phyloP scores from a whole-genome alignment of 2,329 filamentous ascomycete species.

The Botrytis medusae region DNA sequence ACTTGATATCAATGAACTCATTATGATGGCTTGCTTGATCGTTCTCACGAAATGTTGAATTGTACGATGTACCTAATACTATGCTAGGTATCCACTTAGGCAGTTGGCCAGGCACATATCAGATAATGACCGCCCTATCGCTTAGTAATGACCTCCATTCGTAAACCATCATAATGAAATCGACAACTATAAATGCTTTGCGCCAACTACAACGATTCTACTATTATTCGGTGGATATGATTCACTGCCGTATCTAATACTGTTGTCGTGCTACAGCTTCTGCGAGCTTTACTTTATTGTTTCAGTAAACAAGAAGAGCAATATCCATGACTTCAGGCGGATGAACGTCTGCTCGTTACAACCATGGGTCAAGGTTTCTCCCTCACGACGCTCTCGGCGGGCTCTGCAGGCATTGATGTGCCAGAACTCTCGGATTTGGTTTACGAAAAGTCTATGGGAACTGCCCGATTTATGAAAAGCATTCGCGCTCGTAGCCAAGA shows the following conservation, averaged over 20 bases:
- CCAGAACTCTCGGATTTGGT: conserved; percentile 86
- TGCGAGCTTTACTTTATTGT: neutral
- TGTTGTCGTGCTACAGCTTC: neutral
- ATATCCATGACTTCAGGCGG: conserved; percentile 34
- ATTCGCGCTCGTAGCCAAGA: conserved; percentile 87
- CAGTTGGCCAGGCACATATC: neutral
- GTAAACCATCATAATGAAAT: neutral
- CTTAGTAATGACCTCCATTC: neutral
- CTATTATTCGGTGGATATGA: neutral
- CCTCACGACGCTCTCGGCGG: conserved; percentile 84
- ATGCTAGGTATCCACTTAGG: neutral
- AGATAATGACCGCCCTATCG: neutral
- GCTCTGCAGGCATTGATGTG: conserved; percentile 89
- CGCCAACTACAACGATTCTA: neutral
- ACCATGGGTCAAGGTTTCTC: conserved; percentile 97
- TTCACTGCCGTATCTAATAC: neutral
- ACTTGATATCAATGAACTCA: neutral
- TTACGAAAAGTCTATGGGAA: conserved; percentile 90
- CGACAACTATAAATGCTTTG: neutral
- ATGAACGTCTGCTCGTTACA: conserved; percentile 33
- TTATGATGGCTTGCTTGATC: neutral
- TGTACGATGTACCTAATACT: neutral
- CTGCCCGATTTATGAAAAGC: conserved; percentile 93
- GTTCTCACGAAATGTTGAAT: neutral
- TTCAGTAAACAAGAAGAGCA: conserved; percentile 13